Evolutionary conservation across 2,329 filamentous ascomycete species (phyloP), one percentile per base, ranked within the genome.

Genomic region (Pyrenochaeta sp.): DNA sequence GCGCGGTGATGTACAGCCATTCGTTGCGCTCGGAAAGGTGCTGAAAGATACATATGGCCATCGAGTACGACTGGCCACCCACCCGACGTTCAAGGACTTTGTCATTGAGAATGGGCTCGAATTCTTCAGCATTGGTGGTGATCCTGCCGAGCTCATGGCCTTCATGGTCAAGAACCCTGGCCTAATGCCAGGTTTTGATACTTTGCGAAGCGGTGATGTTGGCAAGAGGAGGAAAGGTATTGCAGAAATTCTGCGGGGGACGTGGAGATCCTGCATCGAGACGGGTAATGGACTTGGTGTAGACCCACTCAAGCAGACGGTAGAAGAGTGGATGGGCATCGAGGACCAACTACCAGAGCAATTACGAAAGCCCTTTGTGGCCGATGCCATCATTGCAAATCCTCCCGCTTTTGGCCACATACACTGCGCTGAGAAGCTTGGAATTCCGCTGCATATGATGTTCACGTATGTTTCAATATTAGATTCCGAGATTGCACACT

Each of bases 381-480:
- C 91, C 0, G 91, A 92, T 29, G 54, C 43, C 7, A 68, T 67
- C 41, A 68, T 67, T 30, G 66, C 66, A 1, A 68, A 68, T 12
- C 64, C 64, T 3, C 64, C 64, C 3, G 62, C 59, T 3, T 66
- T 67, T 61, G 66, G 64, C 4, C 66, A 68, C 27, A 82, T 91
- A 1, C 89, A 91, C 64, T 83, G 88, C 57, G 89, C 89, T 0
- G 87, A 92, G 75, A 89, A 88, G 72, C 74, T 91, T 59, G 89
- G 88, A 0, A 86, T 91, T 31, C 89, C 89, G 0, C 68, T 91
- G 10, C 89, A 91, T 66, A 84, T 96, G 67, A 94, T 96, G 87
- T 96, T 96, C 76, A 96, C 92, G 0, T 42, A 31, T 29, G 36
- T 42, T 29, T n/a, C n/a, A 7, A 10, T 12, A 7, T 18, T 17